Base-by-base conservation (phyloP, 352 stramenopile species). In the Globisporangium takayamanum region DNA sequence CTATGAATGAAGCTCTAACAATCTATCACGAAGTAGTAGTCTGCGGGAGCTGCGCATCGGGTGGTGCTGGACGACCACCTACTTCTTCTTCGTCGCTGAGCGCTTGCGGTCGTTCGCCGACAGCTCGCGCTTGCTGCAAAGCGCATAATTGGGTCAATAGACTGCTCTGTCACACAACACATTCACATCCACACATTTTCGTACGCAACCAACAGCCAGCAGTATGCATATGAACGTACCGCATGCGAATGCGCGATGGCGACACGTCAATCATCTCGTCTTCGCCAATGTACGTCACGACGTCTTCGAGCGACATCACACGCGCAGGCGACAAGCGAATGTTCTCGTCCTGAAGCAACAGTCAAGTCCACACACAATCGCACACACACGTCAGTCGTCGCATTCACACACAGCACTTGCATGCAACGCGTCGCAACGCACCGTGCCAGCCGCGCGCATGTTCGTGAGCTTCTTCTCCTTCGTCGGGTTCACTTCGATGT, bases 191-290 rank as follows among this genome's bases (percentile, higher is more conserved):
- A 33, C 16, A 37, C 49, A 55, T 16, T 22, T 14, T 18, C 5
- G 42, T 48, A 26, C 16, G 5, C 25, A 8, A 14, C 20, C 10
- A 37, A 37, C 12, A 36, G 20, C 20, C 0, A 57, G 8, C 26
- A 6, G 8, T 5, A 7, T 11, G 20, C 6, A 18, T 4, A 44
- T 10, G 30, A 50, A 66, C 70, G 26, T 54, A 83, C 74, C 75
- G 68, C 69, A 99, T 92, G 57, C 97, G 87, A 49, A 99, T 97
- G 65, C 80, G 95, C 26, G 71, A 72, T 18, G 97, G 97, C 45
- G 97, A 98, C 15, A 99, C 90, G 69, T 99, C 97, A 59, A 99
- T 97, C 70, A 99, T 97, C 76, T 99, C 97, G 73, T 99, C 97
- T 50, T 98, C 89, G 52, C 78, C 83, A 66, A 99, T 92, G 73